Conservation (phyloP, 108 stramenopile species). For the Cyclotella atomus region DNA sequence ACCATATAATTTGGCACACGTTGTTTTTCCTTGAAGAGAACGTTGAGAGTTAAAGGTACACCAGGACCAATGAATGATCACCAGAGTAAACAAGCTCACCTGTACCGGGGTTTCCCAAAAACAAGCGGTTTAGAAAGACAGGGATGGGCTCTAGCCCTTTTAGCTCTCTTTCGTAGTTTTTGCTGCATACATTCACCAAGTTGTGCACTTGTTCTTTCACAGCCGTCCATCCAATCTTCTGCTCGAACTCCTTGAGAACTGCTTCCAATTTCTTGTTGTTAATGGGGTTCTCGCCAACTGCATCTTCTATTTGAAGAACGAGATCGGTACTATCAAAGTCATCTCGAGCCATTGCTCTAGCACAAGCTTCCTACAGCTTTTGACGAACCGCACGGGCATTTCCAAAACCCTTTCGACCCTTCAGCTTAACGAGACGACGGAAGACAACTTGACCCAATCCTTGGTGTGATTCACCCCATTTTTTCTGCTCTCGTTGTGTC, state of each 20-base stretch:
- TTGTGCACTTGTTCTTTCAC: conserved; percentile 46
- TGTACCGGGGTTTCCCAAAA: conserved; percentile 81
- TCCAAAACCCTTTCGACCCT: conserved; percentile 57
- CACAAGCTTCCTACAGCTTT: conserved; percentile 36
- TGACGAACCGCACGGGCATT: conserved; percentile 54
- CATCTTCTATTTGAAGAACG: conserved; percentile 33
- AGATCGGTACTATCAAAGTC: conserved; percentile 25
- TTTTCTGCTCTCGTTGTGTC: conserved; percentile 16
- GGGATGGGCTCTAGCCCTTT: conserved; percentile 40
- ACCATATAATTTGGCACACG: conserved; percentile 71
- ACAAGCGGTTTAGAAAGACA: conserved; percentile 66
- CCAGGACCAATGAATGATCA: not conserved
- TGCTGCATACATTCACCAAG: conserved; percentile 47
- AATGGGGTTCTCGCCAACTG: conserved; percentile 45
- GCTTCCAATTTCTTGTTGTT: conserved; percentile 30
- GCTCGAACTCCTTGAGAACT: conserved; percentile 28
- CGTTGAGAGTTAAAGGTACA: too few species aligned
- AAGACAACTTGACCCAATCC: conserved; percentile 33
- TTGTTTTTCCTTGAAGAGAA: conserved; percentile 55
- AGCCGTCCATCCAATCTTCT: conserved; percentile 42
- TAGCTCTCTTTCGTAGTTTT: conserved; percentile 59
- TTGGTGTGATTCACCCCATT: conserved; percentile 33
- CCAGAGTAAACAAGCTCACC: conserved; percentile 56
- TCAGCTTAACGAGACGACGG: conserved; percentile 31
- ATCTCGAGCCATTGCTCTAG: conserved; percentile 37